Conservation (phyloP, 1,284 basidiomycete genomes). For the Mycosarcoma maydis region DNA sequence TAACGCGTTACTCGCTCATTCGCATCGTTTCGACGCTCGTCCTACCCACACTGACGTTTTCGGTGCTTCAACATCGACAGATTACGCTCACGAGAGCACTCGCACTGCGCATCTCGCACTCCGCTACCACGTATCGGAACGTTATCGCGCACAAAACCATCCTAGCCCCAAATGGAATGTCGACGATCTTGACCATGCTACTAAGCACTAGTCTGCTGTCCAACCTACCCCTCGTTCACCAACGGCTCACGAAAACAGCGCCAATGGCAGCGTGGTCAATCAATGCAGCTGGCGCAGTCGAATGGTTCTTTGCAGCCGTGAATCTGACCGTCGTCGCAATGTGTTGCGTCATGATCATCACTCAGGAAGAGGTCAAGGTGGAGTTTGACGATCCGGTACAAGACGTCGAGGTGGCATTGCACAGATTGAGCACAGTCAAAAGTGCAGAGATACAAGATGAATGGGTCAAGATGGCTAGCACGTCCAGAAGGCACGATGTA, state of each 20-base stretch:
- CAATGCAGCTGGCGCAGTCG: background rate
- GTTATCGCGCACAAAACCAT: slow-evolving; percentile 4
- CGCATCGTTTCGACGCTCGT: background rate
- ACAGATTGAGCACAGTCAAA: background rate
- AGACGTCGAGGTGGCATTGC: slow-evolving; percentile 3
- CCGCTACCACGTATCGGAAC: background rate
- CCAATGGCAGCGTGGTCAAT: background rate
- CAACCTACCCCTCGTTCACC: slow-evolving; percentile 9
- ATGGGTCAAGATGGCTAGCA: slow-evolving; percentile 12
- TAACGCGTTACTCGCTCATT: background rate
- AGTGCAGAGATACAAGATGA: background rate
- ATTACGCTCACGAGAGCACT: slow-evolving; percentile 12
- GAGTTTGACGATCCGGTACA: slow-evolving; percentile 3
- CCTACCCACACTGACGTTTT: slow-evolving; percentile 7
- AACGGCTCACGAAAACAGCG: background rate
- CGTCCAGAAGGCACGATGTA: slow-evolving; percentile 22
- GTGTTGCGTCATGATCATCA: slow-evolving; percentile 22
- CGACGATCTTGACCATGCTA: slow-evolving; percentile 13
- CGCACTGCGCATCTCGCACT: slow-evolving; percentile 3
- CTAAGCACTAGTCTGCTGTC: slow-evolving; percentile 1
- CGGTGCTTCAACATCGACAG: slow-evolving; percentile 3
- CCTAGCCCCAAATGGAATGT: slow-evolving; percentile 7
- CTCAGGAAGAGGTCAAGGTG: slow-evolving; percentile 12
- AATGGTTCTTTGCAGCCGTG: slow-evolving; percentile 13
- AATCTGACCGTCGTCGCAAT: slow-evolving; percentile 11